Evolutionary conservation across 2,329 filamentous ascomycete species (phyloP).

Genomic region (Bimuria novae-zelandiae): DNA sequence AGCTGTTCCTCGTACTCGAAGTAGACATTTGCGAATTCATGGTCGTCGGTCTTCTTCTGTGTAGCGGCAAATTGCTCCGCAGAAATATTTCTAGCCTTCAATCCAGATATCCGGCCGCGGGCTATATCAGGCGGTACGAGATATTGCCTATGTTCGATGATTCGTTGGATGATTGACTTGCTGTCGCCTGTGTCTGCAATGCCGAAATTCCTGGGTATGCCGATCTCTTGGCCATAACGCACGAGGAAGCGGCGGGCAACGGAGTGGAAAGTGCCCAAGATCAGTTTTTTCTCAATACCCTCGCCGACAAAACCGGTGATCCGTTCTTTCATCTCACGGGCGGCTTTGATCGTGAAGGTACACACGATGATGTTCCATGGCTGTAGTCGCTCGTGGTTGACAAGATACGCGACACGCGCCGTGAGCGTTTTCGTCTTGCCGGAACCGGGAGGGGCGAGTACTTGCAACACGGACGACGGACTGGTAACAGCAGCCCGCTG

Average conservation of each 20-base stretch:
- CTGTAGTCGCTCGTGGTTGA: conserved; percentile 70
- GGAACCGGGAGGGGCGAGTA: conserved; percentile 67
- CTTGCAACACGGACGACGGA: conserved; percentile 62
- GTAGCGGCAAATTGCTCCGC: conserved; percentile 50
- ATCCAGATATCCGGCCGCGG: conserved; percentile 72
- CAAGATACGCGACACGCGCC: conserved; percentile 86
- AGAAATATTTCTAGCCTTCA: conserved; percentile 62
- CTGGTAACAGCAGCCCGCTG: conserved; percentile 69
- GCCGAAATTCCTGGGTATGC: conserved; percentile 79
- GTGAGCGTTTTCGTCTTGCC: conserved; percentile 97
- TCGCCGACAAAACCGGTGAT: conserved; percentile 81
- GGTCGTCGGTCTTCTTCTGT: conserved; percentile 56
- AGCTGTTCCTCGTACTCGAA: conserved; percentile 79
- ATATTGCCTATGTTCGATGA: conserved; percentile 74
- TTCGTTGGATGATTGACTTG: conserved; percentile 76
- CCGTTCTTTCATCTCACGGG: conserved; percentile 88
- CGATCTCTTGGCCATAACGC: conserved; percentile 82
- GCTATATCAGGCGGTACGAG: conserved; percentile 71
- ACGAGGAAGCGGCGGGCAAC: conserved; percentile 84
- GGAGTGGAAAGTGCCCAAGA: conserved; percentile 94
- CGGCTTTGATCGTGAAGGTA: conserved; percentile 96
- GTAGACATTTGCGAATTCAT: conserved; percentile 71
- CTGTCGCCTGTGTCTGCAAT: conserved; percentile 88
- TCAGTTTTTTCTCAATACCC: conserved; percentile 72
- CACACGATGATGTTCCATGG: conserved; percentile 92